phyloP scores from a whole-genome alignment of 2,329 filamentous ascomycete genomes.

The Pseudocercospora crystallina region DNA sequence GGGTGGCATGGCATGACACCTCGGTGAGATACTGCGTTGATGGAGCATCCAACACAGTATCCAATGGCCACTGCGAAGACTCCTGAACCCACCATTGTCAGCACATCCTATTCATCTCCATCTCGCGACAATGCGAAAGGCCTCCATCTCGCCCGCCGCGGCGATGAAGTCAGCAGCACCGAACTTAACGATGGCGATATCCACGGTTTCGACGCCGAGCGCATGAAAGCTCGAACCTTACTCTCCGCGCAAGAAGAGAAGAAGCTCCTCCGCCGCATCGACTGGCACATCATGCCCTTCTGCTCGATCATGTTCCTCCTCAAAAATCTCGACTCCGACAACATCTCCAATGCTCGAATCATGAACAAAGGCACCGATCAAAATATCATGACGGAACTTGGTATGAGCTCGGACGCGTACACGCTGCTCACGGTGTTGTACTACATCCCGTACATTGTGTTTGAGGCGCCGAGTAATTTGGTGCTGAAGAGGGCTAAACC shows the following conservation, averaged over 20 bases:
- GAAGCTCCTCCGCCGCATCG: conserved; percentile 39
- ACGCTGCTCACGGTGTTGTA: conserved; percentile 39
- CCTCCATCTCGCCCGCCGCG: neutral
- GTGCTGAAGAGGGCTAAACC: conserved; percentile 16
- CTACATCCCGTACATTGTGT: conserved; percentile 29
- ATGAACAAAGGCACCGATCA: conserved; percentile 37
- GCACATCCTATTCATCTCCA: no score
- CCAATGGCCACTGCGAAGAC: no score
- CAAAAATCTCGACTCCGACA: conserved; percentile 36
- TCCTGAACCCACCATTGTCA: no score
- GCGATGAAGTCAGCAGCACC: neutral
- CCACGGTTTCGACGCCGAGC: conserved; percentile 4
- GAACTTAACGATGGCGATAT: neutral
- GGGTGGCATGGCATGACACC: no score
- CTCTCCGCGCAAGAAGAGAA: conserved; percentile 1
- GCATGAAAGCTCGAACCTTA: conserved; percentile 1
- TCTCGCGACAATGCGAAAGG: neutral
- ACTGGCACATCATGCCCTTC: conserved; percentile 46
- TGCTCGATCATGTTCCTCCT: conserved; percentile 37
- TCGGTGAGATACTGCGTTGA: no score
- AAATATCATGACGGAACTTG: conserved; percentile 26
- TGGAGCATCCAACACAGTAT: no score
- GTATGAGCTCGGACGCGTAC: conserved; percentile 35
- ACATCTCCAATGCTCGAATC: conserved; percentile 38
- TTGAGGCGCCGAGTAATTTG: conserved; percentile 16